Percentiles rank a stretch among this genome's conserved stretches.
phyloP scores from a whole-genome alignment of 2,329 filamentous ascomycete species.

The Diplocarpon mali region DNA sequence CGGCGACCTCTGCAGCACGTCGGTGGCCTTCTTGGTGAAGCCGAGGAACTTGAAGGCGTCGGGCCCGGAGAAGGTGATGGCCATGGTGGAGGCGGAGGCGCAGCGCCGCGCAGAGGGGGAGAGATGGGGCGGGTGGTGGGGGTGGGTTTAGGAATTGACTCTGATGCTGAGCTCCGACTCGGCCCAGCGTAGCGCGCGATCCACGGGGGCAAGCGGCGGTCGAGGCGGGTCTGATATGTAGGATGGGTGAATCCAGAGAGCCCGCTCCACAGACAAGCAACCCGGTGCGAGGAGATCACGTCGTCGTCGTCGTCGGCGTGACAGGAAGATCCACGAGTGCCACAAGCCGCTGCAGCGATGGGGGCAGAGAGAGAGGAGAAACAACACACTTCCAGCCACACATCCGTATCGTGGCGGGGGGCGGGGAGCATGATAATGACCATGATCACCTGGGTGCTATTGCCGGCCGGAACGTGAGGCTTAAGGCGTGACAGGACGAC shows the following conservation, averaged over 20 bases:
- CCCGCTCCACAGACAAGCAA: too few relatives aligned
- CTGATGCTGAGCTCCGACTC: too few relatives aligned
- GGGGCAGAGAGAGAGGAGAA: neutral
- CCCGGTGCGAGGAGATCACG: too few relatives aligned
- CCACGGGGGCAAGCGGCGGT: too few relatives aligned
- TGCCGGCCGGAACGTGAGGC: slow-evolving; percentile 3
- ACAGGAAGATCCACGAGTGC: too few relatives aligned
- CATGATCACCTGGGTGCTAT: neutral
- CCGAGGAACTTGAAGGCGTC: slow-evolving; percentile 27
- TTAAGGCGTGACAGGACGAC: slow-evolving; percentile 7
- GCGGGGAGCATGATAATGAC: slow-evolving; percentile 2
- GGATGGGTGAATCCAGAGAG: too few relatives aligned
- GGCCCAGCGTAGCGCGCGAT: too few relatives aligned
- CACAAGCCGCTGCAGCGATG: too few relatives aligned
- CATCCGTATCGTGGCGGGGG: neutral
- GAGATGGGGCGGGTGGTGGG: neutral
- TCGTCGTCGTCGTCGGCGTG: too few relatives aligned
- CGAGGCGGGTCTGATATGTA: too few relatives aligned
- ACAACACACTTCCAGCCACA: neutral
- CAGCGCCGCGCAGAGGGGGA: neutral
- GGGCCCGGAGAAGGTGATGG: slow-evolving; percentile 25
- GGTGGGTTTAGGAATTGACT: neutral
- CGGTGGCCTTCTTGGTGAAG: slow-evolving; percentile 25
- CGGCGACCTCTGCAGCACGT: slow-evolving; percentile 22
- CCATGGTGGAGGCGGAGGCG: slow-evolving; percentile 17